Conservation (phyloP, 176 grass and related monocot species). For the Thalia dealbata region DNA sequence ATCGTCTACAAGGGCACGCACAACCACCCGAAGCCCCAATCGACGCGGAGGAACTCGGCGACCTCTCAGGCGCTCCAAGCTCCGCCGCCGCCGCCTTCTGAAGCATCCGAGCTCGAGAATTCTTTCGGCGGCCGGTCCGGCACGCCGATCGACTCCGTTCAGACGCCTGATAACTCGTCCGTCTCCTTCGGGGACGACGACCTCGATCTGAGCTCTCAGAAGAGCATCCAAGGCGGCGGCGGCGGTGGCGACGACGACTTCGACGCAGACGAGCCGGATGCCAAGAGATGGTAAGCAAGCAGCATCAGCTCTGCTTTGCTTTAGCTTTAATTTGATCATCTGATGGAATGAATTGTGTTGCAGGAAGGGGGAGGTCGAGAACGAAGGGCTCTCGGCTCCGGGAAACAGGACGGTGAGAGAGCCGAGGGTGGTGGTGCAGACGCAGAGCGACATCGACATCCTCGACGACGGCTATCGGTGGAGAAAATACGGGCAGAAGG, state of each 20-base stretch:
- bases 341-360: neutral
- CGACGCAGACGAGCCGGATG: conserved; percentile 9
- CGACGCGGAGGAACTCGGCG: conserved; percentile 8
- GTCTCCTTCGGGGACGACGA: conserved; percentile 3
- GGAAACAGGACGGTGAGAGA: conserved; percentile 14
- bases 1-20: conserved; percentile 16
- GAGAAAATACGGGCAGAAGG: conserved; percentile 22
- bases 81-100: neutral
- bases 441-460: conserved; percentile 7
- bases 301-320: too few species aligned
- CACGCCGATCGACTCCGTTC: conserved; percentile 13
- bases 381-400: neutral
- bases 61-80: conserved; percentile 8
- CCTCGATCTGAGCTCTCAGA: conserved; percentile 5
- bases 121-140: neutral
- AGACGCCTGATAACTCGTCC: conserved; percentile 14
- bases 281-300: conserved; percentile 9
- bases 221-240: neutral
- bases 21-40: conserved; percentile 18
- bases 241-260: neutral
- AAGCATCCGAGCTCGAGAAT: conserved; percentile 6
- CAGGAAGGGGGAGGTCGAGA: conserved; percentile 15
- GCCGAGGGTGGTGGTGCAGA: conserved; percentile 17
- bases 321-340: too few species aligned
- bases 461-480: conserved; percentile 4